phyloP scores from a whole-genome alignment of 495 filamentous ascomycete species.

The Talaromyces thailandensis region DNA sequence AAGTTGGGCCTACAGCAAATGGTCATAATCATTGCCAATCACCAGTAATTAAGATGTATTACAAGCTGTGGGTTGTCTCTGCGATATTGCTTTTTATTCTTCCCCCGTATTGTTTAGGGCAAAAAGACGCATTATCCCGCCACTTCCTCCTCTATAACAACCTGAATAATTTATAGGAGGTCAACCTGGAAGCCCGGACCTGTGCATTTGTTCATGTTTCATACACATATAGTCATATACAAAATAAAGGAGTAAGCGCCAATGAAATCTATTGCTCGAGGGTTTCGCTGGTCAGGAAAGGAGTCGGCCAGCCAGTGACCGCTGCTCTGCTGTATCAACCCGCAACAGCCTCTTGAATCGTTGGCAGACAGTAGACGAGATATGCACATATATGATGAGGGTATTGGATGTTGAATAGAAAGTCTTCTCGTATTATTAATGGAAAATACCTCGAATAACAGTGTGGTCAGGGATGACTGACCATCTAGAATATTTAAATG shows the following conservation, averaged over 20 bases:
- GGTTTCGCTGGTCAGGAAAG: not conserved
- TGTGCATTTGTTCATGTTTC: not conserved
- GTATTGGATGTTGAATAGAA: not conserved
- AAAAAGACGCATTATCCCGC: not conserved
- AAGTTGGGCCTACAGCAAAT: not conserved
- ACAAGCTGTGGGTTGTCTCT: not conserved
- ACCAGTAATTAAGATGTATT: not conserved
- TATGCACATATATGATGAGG: not conserved
- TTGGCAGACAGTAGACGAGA: not conserved
- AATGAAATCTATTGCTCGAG: not conserved
- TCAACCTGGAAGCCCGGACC: not conserved
- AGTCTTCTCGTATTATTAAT: not conserved
- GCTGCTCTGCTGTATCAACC: not conserved
- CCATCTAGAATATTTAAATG: too few species aligned
- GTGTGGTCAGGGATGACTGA: not conserved
- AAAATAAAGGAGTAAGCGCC: not conserved
- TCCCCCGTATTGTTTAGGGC: not conserved
- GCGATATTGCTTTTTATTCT: not conserved
- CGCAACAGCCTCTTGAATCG: not conserved
- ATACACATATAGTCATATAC: not conserved
- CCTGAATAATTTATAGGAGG: not conserved
- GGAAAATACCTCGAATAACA: not conserved
- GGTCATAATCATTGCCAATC: not conserved
- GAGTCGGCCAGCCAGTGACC: not conserved
- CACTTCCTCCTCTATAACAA: not conserved